phyloP scores from a whole-genome alignment of 176 grass and related monocot genomes.

The Phoenix roebelenii region DNA sequence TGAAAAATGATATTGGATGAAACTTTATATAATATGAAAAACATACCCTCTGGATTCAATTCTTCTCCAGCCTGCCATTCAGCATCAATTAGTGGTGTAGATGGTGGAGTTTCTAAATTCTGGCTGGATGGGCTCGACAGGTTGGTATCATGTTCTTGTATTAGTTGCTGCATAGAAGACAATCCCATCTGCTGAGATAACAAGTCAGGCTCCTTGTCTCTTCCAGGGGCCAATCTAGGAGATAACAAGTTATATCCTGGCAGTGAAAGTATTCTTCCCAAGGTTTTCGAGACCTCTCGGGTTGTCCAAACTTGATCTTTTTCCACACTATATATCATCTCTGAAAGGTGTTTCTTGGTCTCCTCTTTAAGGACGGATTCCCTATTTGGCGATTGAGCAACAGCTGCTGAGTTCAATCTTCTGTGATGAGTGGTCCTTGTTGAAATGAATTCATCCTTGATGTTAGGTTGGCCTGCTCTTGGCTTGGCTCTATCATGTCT shows the following conservation, averaged over 20 bases:
- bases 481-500: conserved; percentile 7
- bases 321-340: conserved; percentile 39
- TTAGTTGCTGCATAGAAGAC: conserved; percentile 16
- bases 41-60: conserved; percentile 26
- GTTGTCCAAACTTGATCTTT: conserved; percentile 27
- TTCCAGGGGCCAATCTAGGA: conserved; percentile 27
- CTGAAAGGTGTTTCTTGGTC: conserved; percentile 61
- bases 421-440: conserved; percentile 3
- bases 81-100: conserved; percentile 4
- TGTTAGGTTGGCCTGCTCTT: conserved; percentile 29
- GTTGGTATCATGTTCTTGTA: conserved; percentile 24
- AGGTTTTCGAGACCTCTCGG: conserved; percentile 35
- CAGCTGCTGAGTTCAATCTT: too few species aligned
- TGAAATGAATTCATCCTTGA: conserved; percentile 31
- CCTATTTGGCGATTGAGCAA: too few species aligned
- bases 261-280: conserved; percentile 54
- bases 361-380: conserved; percentile 50
- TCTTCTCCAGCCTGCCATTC: conserved; percentile 10
- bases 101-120: conserved; percentile 9
- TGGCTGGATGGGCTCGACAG: conserved; percentile 15
- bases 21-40: background rate
- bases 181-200: conserved; percentile 21
- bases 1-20: background rate
- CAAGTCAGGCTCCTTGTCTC: conserved; percentile 24
- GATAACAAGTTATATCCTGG: conserved; percentile 29